Percentiles rank a stretch among this genome's conserved stretches.
phyloP scores from a whole-genome alignment of 352 stramenopile genomes.

The Phytopythium boreale region DNA sequence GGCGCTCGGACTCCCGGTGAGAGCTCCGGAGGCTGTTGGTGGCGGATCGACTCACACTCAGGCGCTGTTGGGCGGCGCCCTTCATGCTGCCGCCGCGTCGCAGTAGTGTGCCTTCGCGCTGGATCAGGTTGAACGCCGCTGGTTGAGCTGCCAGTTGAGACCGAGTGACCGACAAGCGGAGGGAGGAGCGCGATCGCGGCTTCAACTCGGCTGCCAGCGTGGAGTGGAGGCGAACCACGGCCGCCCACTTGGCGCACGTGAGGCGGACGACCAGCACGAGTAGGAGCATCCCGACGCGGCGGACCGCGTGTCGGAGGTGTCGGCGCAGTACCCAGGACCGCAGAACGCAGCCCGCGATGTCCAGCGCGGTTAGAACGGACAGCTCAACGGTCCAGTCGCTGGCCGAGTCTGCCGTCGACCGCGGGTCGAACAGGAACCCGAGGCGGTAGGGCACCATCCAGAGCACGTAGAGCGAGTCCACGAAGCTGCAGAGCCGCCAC shows the following conservation, averaged over 20 bases:
- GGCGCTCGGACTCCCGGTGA: background rate
- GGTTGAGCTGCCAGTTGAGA: background rate
- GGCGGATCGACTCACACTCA: background rate
- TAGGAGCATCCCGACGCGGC: background rate
- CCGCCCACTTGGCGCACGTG: background rate
- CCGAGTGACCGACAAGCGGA: background rate
- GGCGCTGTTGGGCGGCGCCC: background rate
- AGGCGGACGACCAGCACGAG: background rate
- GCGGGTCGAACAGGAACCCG: slow-evolving; percentile 45
- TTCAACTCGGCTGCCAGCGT: background rate
- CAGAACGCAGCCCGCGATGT: slow-evolving; percentile 25
- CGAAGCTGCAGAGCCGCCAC: slow-evolving; percentile 22
- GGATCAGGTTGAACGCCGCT: background rate
- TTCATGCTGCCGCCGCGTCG: slow-evolving; percentile 5
- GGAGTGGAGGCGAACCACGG: background rate
- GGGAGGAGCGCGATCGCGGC: background rate
- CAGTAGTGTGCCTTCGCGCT: slow-evolving; percentile 6
- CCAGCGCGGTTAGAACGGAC: slow-evolving; percentile 22
- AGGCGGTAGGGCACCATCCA: slow-evolving; percentile 33
- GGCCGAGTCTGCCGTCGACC: background rate
- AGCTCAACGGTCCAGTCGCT: slow-evolving; percentile 24
- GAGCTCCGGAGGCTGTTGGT: background rate
- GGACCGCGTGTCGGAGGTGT: background rate
- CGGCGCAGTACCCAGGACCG: slow-evolving; percentile 11
- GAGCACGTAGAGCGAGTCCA: slow-evolving; percentile 37